These are phyloP conservation scores for Colletotrichum lindemuthianum DNA, from an alignment of 2,329 filamentous ascomycete genomes.

Conservation along the genomic window DNA sequence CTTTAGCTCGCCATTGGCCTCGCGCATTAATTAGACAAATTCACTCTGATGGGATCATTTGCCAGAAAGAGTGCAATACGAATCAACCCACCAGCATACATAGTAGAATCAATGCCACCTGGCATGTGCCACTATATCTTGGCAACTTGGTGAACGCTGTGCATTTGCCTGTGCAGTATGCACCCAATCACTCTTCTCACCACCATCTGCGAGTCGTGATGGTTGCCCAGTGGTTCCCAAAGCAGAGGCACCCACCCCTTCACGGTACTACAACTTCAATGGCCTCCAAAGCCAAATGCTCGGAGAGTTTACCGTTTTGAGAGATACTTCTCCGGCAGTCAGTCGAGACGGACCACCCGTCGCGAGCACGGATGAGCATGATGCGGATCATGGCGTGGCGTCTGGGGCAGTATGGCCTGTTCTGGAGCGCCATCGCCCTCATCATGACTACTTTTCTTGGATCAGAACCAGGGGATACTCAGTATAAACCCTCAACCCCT, in stretches of 20 bases:
- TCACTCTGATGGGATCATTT: no score
- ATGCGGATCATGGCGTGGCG: conserved; percentile 26
- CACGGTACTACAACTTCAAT: conserved; percentile 6
- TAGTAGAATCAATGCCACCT: no score
- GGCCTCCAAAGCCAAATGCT: conserved; percentile 2
- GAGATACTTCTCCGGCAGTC: conserved; percentile 28
- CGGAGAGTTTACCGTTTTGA: conserved; percentile 22
- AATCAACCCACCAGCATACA: no score
- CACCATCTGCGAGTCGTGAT: conserved; percentile 8
- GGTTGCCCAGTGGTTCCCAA: conserved; percentile 15
- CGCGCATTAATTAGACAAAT: no score
- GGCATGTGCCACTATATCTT: no score
- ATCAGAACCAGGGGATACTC: background rate
- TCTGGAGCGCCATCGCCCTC: conserved; percentile 14
- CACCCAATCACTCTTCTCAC: background rate
- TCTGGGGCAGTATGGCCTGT: conserved; percentile 27
- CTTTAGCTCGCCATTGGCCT: no score
- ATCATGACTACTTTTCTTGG: no score
- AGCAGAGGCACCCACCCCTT: conserved; percentile 8
- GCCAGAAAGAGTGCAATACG: no score
- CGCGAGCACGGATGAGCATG: background rate
- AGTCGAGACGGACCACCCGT: conserved; percentile 25
- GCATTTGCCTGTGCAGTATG: background rate
- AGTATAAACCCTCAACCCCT: background rate
- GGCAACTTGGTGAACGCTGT: no score